Evolutionary conservation across 2,329 filamentous ascomycete species (phyloP), one percentile per base, ranked within the genome.

Genomic region (Penicillium sp.): DNA sequence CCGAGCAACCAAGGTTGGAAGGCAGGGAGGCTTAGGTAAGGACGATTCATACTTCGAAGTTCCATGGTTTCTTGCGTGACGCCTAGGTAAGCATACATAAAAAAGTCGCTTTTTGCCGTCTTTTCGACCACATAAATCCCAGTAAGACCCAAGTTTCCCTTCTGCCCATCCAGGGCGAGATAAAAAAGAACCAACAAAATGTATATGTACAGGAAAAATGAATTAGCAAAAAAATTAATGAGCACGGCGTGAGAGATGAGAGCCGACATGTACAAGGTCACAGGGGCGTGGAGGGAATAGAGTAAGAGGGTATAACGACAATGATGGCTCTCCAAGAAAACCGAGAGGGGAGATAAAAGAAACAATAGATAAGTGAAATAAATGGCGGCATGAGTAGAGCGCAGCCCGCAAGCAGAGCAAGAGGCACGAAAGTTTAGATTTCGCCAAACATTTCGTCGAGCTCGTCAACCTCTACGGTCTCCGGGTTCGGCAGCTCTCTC

Each of bases 391-490:
- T 26, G 21, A 6, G 33, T 31, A 31, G 26, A 20, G 25, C 10
- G 28, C 18, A 37, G 4, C 28, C 26, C 33, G 37, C 37, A 11
- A n/a, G 21, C n/a, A 47, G 25, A 32, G 26, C 25, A 33, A n/a
- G 15, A 20, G 25, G 11, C 15, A 18, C 21, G 23, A 39, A 30
- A 17, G 43, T 45, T 76, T 70, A 88, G 64, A 81, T 87, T 53
- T 80, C 83, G 60, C 86, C 83, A 57, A 96, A 79, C 63, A 96
- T 78, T 55, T 86, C 81, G 60, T 97, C 91, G 16, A 97, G 81
- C 73, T 98, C 93, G 32, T 95, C 88, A 33, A 97, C 79, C 64
- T 94, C 89, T 54, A 97, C 84, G 50, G 82, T 86, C 71, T 97
- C 93, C 1, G 90, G 89, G 61, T 83, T 88, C 61, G 76, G 75